phyloP scores from a whole-genome alignment of 306 rosid genomes.

The Quercus dentata region DNA sequence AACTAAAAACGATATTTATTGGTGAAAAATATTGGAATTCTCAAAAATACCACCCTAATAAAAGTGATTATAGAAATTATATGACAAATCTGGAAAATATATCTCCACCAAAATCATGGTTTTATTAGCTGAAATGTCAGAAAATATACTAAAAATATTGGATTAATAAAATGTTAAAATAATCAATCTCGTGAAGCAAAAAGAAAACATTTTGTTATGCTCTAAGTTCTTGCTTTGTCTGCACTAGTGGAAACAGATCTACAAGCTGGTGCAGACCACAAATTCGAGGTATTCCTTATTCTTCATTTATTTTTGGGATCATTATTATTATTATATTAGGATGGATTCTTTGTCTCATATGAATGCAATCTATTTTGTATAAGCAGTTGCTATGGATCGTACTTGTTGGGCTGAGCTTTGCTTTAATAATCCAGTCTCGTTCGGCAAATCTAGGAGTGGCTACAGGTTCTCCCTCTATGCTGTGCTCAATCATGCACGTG shows the following conservation, averaged over 20 bases:
- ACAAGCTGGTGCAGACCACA: conserved; percentile 21
- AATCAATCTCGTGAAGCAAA: not conserved
- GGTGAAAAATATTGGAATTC: no score
- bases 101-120: no score
- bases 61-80: no score
- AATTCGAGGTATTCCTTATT: conserved; percentile 3
- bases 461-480: not conserved
- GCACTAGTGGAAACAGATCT: conserved; percentile 11
- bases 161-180: no score
- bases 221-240: not conserved
- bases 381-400: conserved; percentile 20
- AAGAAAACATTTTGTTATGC: not conserved
- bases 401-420: conserved; percentile 12
- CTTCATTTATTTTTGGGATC: not conserved
- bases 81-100: no score
- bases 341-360: no score
- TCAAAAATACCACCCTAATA: no score
- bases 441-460: conserved; percentile 18
- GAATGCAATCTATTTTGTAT: not conserved
- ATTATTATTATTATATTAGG: no score
- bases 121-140: no score
- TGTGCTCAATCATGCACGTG: no score
- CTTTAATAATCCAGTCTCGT: conserved; percentile 19
- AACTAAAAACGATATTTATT: no score
- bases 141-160: no score